Percentiles rank a stretch among this genome's conserved stretches.
Conservation (phyloP, 2,329 filamentous ascomycete species). For the Emergomyces pasteurianus region DNA sequence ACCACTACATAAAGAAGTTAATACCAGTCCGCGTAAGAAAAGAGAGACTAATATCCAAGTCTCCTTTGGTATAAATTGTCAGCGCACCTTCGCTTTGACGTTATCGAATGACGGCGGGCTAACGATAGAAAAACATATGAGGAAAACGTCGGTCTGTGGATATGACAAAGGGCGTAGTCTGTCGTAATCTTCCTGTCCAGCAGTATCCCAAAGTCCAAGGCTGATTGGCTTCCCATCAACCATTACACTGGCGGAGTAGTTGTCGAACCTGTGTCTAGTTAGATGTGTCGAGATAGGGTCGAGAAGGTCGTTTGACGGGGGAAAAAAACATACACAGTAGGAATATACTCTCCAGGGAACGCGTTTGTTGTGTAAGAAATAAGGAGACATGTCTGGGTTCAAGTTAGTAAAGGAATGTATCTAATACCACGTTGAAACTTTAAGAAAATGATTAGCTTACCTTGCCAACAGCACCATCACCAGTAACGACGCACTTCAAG, state of each 20-base stretch:
- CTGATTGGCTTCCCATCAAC: conserved; percentile 97
- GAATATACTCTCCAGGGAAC: conserved; percentile 99
- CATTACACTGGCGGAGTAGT: conserved; percentile 98
- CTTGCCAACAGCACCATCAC: conserved; percentile 98
- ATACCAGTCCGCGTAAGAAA: neutral
- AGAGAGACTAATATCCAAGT: neutral
- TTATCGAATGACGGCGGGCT: conserved; percentile 97
- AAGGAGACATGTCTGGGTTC: conserved; percentile 77
- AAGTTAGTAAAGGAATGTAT: conserved; percentile 8
- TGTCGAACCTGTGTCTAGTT: conserved; percentile 63
- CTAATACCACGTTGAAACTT: neutral
- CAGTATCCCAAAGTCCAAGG: conserved; percentile 94
- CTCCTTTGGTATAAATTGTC: neutral
- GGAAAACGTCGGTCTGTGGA: conserved; percentile 94
- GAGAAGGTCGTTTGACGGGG: neutral
- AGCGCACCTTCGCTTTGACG: conserved; percentile 89
- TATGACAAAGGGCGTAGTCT: conserved; percentile 89
- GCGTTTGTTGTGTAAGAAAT: conserved; percentile 99
- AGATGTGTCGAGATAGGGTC: conserved; percentile 6
- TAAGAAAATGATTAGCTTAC: conserved; percentile 42
- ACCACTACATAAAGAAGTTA: conserved; percentile 58
- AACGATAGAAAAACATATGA: conserved; percentile 98
- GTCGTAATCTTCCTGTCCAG: conserved; percentile 97
- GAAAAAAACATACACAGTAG: conserved; percentile 54
- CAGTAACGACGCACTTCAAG: conserved; percentile 85